Conservation (phyloP, 805 yeast genomes). For the Wickerhamomyces tratensis region DNA sequence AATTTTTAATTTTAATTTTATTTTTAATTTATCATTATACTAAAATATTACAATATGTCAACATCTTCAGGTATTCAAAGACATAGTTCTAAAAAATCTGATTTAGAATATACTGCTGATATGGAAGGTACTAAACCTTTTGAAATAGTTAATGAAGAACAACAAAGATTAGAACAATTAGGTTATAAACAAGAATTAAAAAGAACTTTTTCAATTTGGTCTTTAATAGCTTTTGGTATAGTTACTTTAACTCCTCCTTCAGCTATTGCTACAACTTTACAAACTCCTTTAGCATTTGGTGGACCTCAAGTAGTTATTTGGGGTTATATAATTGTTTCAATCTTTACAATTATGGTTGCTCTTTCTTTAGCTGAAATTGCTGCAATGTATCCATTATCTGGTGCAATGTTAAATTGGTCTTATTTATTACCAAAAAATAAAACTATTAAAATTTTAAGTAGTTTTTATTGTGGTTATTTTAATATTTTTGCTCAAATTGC, state of each 20-base stretch:
- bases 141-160: not conserved
- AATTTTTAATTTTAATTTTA: too few species aligned
- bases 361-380: constrained; percentile 22
- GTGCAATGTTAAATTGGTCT: constrained; percentile 27
- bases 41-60: too few species aligned
- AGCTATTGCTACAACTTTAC: constrained; percentile 17
- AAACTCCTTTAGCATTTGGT: constrained; percentile 14
- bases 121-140: too few species aligned
- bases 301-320: constrained; percentile 19
- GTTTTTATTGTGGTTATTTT: constrained; percentile 23
- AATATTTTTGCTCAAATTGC: constrained; percentile 19
- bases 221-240: constrained; percentile 16
- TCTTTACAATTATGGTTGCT: constrained; percentile 17
- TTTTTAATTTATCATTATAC: too few species aligned
- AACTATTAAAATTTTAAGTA: constrained; percentile 14
- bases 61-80: too few species aligned
- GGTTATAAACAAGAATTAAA: constrained; percentile 19
- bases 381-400: constrained; percentile 24
- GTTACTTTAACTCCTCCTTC: constrained; percentile 17
- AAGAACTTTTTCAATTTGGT: constrained; percentile 14
- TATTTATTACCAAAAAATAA: constrained; percentile 19
- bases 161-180: constrained; percentile 8
- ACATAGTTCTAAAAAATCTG: too few species aligned
- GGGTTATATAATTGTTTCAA: constrained; percentile 18
- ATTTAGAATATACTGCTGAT: too few species aligned